Percentiles rank a stretch among this genome's conserved stretches.
These are phyloP conservation scores for Pelargonium citronellum DNA, from an alignment of 441 rosid species.

Conservation along the genomic window DNA sequence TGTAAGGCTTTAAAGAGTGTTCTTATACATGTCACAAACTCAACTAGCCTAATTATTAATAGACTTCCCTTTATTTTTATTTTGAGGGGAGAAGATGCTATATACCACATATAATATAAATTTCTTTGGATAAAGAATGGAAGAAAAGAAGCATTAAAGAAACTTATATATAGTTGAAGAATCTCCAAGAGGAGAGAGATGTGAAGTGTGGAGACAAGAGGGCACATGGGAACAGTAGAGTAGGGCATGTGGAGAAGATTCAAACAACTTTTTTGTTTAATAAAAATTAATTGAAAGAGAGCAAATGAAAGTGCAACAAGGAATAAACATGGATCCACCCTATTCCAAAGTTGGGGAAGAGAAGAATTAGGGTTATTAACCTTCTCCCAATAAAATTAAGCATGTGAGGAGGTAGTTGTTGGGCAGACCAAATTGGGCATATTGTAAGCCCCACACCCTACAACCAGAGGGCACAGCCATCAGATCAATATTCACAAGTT, in stretches of 20 bases:
- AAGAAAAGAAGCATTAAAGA: conserved; percentile 1
- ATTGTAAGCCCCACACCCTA: background rate
- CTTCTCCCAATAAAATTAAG: background rate
- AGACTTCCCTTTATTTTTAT: too few species aligned
- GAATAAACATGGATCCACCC: background rate
- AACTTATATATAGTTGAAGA: background rate
- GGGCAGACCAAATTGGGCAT: background rate
- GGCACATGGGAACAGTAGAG: background rate
- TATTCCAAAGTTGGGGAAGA: background rate
- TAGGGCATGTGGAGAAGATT: background rate
- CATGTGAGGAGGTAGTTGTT: background rate
- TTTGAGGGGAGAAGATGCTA: background rate
- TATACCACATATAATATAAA: background rate
- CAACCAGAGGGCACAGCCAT: background rate
- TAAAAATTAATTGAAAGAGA: background rate
- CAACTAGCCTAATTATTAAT: too few species aligned
- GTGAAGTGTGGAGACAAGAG: background rate
- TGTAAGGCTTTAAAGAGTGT: background rate
- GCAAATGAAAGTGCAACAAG: background rate
- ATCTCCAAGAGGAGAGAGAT: background rate
- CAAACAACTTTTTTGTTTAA: background rate
- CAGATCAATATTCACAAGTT: background rate
- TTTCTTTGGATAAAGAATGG: background rate
- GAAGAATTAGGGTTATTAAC: background rate
- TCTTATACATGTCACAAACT: too few species aligned